Evolutionary conservation across 176 grass and related monocot species (phyloP), one percentile per base, ranked within the genome.

Genomic region (Avena atlantica): DNA sequence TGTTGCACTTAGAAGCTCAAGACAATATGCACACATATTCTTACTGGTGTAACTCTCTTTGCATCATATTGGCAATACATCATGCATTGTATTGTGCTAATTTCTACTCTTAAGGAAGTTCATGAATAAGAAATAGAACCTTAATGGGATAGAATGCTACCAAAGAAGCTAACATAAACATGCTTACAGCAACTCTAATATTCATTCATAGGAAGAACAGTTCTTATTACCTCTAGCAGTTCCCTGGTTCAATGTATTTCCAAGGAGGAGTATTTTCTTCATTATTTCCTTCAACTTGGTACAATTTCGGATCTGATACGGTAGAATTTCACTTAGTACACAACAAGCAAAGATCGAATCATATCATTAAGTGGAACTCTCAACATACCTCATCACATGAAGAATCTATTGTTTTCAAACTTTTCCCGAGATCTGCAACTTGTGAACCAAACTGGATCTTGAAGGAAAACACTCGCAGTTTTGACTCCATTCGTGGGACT

Each of bases 201-300:
- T 5, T 6, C 78, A 45, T 78, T 64, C 15, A 80, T 23, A 78
- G 45, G 21, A 88, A 82, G 71, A 42, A 24, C 31, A 50, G 45
- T 76, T 87, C 36, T 72, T 81, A 53, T 82, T 92, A 98, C 96
- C 96, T 98, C 93, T 94, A 53, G 96, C 93, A 90, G 93, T 98
- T 66, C 96, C 96, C 75, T 94, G 93, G 89, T 98, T 98, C 79
- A 98, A 86, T 2, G 88, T 91, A 89, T 98, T 98, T 58, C 96
- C 96, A 78, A 98, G 96, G 63, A 94, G 90, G 31, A 98, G 91
- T 84, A 98, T 95, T 92, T 90, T 95, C 93, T 94, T 98, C 96
- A 98, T 98, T 66, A 98, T 91, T 81, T 98, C 96, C 89, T 98
- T 98, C 86, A 98, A 86, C 92, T 98, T 98, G 83, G 84, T 68